phyloP scores from a whole-genome alignment of 495 filamentous ascomycete species.

The Pseudevernia furfuracea region DNA sequence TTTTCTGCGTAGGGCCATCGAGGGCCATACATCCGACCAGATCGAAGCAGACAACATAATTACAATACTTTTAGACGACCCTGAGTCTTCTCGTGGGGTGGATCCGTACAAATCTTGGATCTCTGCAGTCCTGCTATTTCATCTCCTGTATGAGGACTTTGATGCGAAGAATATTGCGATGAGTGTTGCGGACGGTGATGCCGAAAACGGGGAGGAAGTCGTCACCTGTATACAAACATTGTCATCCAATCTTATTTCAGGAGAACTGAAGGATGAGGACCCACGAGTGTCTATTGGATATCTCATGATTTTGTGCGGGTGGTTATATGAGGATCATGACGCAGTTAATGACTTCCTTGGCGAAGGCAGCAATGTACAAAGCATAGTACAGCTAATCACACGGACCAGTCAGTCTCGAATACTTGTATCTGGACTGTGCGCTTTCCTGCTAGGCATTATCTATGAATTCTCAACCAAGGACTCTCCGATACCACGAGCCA shows the following conservation, averaged over 20 bases:
- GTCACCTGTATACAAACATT: conserved; percentile 89
- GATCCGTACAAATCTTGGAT: conserved; percentile 93
- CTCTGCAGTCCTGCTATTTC: conserved; percentile 80
- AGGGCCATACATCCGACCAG: conserved; percentile 69
- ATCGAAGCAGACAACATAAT: conserved; percentile 88
- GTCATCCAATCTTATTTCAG: conserved; percentile 70
- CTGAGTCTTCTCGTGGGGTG: conserved; percentile 47
- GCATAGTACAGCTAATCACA: conserved; percentile 66
- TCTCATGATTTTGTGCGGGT: conserved; percentile 84
- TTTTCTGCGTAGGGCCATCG: conserved; percentile 82
- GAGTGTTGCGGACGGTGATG: conserved; percentile 79
- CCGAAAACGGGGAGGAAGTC: conserved; percentile 85
- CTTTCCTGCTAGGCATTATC: conserved; percentile 74
- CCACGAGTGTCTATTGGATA: conserved; percentile 78
- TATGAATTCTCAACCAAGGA: conserved; percentile 99
- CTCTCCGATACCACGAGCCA: conserved; percentile 78
- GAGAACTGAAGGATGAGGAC: conserved; percentile 66
- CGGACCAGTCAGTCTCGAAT: conserved; percentile 49
- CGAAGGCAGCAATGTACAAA: conserved; percentile 90
- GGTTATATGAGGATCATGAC: conserved; percentile 87
- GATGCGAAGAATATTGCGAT: conserved; percentile 75
- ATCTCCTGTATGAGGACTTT: conserved; percentile 75
- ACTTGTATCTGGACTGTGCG: conserved; percentile 75
- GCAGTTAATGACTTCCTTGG: conserved; percentile 89
- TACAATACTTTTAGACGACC: conserved; percentile 61